phyloP scores from a whole-genome alignment of 2,329 filamentous ascomycete genomes.

The Colletotrichum salicis region DNA sequence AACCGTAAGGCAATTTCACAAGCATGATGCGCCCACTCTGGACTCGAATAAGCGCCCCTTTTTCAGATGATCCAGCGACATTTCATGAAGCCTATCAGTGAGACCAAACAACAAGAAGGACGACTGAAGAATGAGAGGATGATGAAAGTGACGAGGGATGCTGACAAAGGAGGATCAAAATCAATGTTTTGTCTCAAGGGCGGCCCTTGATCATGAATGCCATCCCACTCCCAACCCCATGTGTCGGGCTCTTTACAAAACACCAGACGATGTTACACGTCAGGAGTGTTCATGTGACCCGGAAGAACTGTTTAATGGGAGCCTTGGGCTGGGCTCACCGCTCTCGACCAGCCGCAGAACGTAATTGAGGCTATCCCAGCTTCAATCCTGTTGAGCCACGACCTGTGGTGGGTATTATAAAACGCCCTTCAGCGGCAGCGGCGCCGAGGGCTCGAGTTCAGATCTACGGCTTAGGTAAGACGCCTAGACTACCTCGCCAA shows the following conservation, averaged over 20 bases:
- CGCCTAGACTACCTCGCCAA: background rate
- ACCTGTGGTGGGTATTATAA: slow-evolving; percentile 16
- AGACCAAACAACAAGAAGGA: background rate
- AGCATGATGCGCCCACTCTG: slow-evolving; percentile 3
- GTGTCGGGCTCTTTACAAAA: slow-evolving; percentile 2
- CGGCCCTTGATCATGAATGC: slow-evolving; percentile 2
- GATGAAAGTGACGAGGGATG: background rate
- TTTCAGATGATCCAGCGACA: background rate
- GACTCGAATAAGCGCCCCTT: background rate
- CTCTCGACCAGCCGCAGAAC: slow-evolving; percentile 3
- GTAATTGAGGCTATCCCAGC: slow-evolving; percentile 30
- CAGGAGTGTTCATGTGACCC: slow-evolving; percentile 24
- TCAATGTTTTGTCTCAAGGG: background rate
- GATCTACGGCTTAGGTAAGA: slow-evolving; percentile 16
- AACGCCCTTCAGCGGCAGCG: slow-evolving; percentile 24
- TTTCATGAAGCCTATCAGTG: background rate
- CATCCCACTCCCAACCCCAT: slow-evolving; percentile 16
- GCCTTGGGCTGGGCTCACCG: slow-evolving; percentile 8
- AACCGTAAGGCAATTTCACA: background rate
- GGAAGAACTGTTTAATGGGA: slow-evolving; percentile 1
- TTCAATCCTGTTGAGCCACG: background rate
- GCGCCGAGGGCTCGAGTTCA: background rate
- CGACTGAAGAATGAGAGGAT: background rate
- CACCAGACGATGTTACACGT: slow-evolving; percentile 22
- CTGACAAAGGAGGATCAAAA: background rate